Percentiles rank a stretch among this genome's conserved stretches.
phyloP scores from a whole-genome alignment of 164 flowering plant genomes.

The Magnolia officinalis region DNA sequence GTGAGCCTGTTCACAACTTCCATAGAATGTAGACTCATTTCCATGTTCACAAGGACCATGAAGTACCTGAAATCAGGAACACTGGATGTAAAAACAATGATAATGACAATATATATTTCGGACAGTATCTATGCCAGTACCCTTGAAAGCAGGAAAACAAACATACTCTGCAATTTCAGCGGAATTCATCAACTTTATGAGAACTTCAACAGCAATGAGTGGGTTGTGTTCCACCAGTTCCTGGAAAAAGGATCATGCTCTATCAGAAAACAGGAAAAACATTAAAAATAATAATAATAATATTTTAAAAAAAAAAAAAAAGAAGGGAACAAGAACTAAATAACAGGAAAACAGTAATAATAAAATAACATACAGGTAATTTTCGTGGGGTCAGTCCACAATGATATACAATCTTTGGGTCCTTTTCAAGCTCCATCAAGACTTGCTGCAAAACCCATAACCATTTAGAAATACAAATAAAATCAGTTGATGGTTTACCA shows the following conservation, averaged over 20 bases:
- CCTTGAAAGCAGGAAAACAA: neutral
- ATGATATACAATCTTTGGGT: conserved; percentile 93
- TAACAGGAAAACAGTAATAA: neutral
- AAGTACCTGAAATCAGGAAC: conserved; percentile 54
- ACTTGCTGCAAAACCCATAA: conserved; percentile 52
- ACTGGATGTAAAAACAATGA: no score
- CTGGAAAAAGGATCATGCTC: conserved; percentile 34
- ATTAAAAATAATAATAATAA: no score
- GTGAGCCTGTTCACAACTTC: conserved; percentile 98
- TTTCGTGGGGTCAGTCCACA: conserved; percentile 94
- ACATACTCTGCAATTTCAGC: conserved; percentile 84
- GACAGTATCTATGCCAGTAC: neutral
- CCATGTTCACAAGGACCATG: conserved; percentile 90
- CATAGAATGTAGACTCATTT: conserved; percentile 98
- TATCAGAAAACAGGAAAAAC: neutral
- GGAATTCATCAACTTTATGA: conserved; percentile 79
- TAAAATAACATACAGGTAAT: conserved; percentile 67
- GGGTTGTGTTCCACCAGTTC: conserved; percentile 96
- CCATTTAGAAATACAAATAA: neutral
- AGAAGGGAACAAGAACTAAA: neutral
- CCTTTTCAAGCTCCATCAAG: conserved; percentile 68
- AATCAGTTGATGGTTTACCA: neutral
- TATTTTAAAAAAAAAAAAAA: no score
- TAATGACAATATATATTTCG: neutral
- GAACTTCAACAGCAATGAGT: conserved; percentile 91